Evolutionary conservation across 192 early-diverging fungal genomes (phyloP).

Genomic region (Rhizophagus sp.): DNA sequence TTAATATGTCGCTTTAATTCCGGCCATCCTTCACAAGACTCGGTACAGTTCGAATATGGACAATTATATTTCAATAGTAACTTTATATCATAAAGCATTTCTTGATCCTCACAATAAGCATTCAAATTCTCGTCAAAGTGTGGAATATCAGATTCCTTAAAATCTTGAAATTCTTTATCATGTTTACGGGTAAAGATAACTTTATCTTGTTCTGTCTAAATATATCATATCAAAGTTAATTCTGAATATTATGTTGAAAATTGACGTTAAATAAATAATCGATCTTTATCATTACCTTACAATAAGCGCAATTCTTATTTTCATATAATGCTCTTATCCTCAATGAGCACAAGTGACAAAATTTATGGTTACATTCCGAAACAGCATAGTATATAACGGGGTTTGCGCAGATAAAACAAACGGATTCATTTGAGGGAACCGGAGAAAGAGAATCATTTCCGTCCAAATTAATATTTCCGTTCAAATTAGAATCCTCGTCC

Average conservation of each 20-base stretch:
- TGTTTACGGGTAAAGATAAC: conserved; percentile 77
- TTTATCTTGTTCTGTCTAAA: conserved; percentile 71
- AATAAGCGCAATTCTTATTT: conserved; percentile 81
- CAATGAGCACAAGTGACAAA: conserved; percentile 91
- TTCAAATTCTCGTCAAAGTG: conserved; percentile 65
- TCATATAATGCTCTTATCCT: conserved; percentile 89
- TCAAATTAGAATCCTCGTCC: background rate
- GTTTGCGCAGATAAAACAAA: conserved; percentile 92
- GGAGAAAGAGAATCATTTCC: too few relatives aligned
- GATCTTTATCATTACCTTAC: conserved; percentile 66
- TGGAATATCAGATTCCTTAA: conserved; percentile 51
- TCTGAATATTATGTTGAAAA: background rate
- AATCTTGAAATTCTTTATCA: conserved; percentile 58
- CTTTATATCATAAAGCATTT: conserved; percentile 74
- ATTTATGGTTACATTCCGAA: conserved; percentile 88
- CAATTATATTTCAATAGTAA: conserved; percentile 84
- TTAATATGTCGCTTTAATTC: conserved; percentile 84
- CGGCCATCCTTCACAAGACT: conserved; percentile 72
- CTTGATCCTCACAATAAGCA: conserved; percentile 74
- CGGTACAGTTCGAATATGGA: conserved; percentile 77
- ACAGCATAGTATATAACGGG: conserved; percentile 79
- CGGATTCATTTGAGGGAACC: conserved; percentile 13
- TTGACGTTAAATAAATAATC: conserved; percentile 23
- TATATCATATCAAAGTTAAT: background rate
- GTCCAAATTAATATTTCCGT: background rate